Evolutionary conservation across 1,284 basidiomycete genomes (phyloP).

Genomic region (Cutaneotrichosporon sp.): DNA sequence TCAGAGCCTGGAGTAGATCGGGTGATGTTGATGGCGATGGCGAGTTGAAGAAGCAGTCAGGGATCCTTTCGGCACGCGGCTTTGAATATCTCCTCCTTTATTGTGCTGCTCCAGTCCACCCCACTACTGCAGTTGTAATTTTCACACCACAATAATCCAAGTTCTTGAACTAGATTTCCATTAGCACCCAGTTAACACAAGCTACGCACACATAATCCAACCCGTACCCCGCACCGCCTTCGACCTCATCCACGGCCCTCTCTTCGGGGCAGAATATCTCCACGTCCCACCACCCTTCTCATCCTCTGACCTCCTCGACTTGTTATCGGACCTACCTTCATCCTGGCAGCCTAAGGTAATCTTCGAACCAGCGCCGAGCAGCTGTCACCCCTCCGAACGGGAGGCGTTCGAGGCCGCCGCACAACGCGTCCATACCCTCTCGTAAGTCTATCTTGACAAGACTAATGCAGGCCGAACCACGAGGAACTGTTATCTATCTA

Average conservation of each 20-base stretch:
- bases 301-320: constrained; percentile 28
- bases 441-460: constrained; percentile 7
- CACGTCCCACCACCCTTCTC: constrained; percentile 43
- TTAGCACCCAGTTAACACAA: constrained; percentile 10
- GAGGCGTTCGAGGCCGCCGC: constrained; percentile 35
- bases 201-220: constrained; percentile 36
- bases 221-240: constrained; percentile 30
- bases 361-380: constrained; percentile 44
- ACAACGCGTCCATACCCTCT: constrained; percentile 33
- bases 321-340: constrained; percentile 25
- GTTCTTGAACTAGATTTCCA: too few relatives aligned
- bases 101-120: too few relatives aligned
- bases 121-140: too few relatives aligned
- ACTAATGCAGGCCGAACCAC: constrained; percentile 36
- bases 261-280: constrained; percentile 36
- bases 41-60: too few relatives aligned
- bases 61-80: too few relatives aligned
- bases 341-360: constrained; percentile 41
- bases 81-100: too few relatives aligned
- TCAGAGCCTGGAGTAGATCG: too few relatives aligned
- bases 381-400: constrained; percentile 36
- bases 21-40: too few relatives aligned
- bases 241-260: constrained; percentile 30
- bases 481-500: constrained; percentile 46
- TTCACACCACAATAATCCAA: too few relatives aligned